Percentiles rank a stretch among this genome's conserved stretches.
These are phyloP conservation scores for Fraxinus sp. DNA, from an alignment of 305 asterid species.

Conservation along the genomic window DNA sequence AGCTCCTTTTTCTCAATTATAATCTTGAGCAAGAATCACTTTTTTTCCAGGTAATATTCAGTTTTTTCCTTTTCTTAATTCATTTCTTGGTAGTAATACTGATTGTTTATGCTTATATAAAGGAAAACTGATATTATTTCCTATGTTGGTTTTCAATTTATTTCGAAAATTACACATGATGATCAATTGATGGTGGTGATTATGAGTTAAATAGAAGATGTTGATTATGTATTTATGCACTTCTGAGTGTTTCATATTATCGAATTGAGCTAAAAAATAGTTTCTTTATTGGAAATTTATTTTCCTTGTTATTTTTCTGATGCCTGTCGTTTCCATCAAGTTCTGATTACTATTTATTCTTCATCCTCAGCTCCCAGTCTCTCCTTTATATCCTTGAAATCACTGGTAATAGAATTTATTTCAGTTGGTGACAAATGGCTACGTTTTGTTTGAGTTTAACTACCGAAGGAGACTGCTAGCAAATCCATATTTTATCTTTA, in stretches of 20 bases:
- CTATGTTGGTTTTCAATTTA: constrained; percentile 19
- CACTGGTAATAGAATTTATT: constrained; percentile 31
- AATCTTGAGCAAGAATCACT: constrained; percentile 29
- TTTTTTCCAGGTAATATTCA: constrained; percentile 41
- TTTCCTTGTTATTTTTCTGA: neutral
- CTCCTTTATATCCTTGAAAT: constrained; percentile 4
- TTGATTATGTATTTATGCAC: neutral
- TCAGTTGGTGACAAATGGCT: constrained; percentile 42
- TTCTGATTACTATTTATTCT: constrained; percentile 13
- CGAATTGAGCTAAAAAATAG: neutral
- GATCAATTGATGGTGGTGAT: constrained; percentile 5
- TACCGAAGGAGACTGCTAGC: constrained; percentile 52
- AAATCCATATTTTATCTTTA: constrained; percentile 37
- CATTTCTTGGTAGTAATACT: constrained; percentile 14
- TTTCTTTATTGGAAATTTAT: neutral
- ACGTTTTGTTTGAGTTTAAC: constrained; percentile 48
- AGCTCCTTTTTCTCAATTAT: constrained; percentile 40
- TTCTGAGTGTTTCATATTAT: neutral
- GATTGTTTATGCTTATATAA: constrained; percentile 18
- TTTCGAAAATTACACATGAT: constrained; percentile 20
- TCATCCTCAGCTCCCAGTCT: constrained; percentile 6
- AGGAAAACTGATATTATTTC: constrained; percentile 2
- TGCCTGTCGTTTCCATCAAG: neutral
- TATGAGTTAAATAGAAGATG: neutral
- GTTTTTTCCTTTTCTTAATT: constrained; percentile 3